Evolutionary conservation across 2,329 filamentous ascomycete genomes (phyloP).

Genomic region (Xylariales sp.): DNA sequence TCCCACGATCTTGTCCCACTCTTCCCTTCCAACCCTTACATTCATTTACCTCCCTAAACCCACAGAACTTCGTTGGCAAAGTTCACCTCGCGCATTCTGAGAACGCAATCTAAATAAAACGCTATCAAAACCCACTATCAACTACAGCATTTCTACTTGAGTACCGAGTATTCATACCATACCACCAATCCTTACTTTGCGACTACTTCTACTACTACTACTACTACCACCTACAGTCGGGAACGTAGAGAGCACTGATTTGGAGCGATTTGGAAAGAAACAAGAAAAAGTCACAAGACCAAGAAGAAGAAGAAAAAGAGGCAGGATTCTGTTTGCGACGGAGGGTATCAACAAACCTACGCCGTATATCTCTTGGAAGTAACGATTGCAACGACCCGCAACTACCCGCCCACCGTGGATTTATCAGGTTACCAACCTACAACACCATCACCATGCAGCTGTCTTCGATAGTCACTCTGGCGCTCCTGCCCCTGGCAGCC

Average conservation of each 20-base stretch:
- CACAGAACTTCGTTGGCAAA: conserved; percentile 9
- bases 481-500: conserved; percentile 49
- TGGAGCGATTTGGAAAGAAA: no score
- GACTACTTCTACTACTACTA: no score
- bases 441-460: conserved; percentile 34
- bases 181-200: no score
- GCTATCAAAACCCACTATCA: no score
- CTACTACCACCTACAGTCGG: no score
- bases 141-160: no score
- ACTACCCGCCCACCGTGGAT: conserved; percentile 2
- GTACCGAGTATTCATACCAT: conserved; percentile 7
- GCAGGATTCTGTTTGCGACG: background rate
- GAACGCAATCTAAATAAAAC: conserved; percentile 2
- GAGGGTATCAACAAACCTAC: background rate
- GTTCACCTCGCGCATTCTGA: conserved; percentile 5
- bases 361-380: no score
- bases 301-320: no score
- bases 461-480: conserved; percentile 39
- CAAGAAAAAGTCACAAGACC: no score
- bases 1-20: background rate
- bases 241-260: no score
- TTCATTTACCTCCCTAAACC: conserved; percentile 2
- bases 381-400: no score
- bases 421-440: background rate
- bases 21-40: background rate